Base-by-base conservation (phyloP, 164 flowering plant genomes). In the Sextonia rubra region DNA sequence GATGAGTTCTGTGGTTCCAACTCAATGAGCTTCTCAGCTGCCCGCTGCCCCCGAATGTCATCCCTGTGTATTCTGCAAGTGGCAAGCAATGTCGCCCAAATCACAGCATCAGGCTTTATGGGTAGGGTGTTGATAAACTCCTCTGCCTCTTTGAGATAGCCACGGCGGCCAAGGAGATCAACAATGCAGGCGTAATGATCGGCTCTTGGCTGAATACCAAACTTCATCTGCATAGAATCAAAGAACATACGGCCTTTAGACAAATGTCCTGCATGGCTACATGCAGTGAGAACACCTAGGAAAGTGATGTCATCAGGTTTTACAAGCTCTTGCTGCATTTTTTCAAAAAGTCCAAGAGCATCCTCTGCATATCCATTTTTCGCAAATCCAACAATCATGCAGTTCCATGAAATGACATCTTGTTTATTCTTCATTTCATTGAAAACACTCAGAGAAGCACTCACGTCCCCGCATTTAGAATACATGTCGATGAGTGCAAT, bases 401-500 rank as follows among this genome's bases (percentile, higher is more conserved):
- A 90, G 81, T 94, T 94, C 97, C 97, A 94, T 5, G 92, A 83
- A 67, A 92, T 82, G 11, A 86, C 86, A 70, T 82, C 90, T 70
- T 77, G 69, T 82, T 83, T 91, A 60, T 67, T 66, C 12, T 24
- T 66, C 86, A 91, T 85, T 82, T 89, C 91, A 30, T 73, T 68
- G 75, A 94, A 94, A 76, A 90, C 92, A 71, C 82, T 84, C 18
- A 68, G 58, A 32, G 97, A 90, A 74, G 88, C 83, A 64, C 66
- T 77, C 58, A 91, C 77, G 69, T 90, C 97, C 60, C 98, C 98
- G 79, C 98, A 91, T 84, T 92, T 94, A 25, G 97, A 90, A 84
- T 92, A 92, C 95, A 92, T 91, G 81, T 94, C 98, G 44, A 94
- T 74, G 52, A 94, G 91, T 3, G 92, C 85, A 79, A 93, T 87